phyloP scores from a whole-genome alignment of 2,329 filamentous ascomycete genomes.

The Cordyceps tenuipes region DNA sequence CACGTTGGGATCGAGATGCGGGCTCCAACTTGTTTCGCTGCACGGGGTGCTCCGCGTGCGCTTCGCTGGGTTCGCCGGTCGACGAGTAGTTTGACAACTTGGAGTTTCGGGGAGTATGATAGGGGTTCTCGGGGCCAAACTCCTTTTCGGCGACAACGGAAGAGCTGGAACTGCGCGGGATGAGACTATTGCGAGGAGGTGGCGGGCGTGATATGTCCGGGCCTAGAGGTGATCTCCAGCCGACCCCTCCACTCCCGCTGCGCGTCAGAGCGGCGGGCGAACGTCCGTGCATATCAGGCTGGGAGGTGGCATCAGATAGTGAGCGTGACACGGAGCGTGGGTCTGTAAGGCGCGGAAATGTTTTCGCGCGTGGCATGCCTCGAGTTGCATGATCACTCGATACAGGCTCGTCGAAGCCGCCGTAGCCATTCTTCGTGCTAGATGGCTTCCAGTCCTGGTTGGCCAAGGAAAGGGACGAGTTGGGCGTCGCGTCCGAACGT shows the following conservation, averaged over 20 bases:
- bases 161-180: constrained; percentile 31
- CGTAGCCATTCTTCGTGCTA: constrained; percentile 43
- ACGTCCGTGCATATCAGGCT: constrained; percentile 24
- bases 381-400: constrained; percentile 29
- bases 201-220: constrained; percentile 44
- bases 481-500: background rate
- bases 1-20: constrained; percentile 16
- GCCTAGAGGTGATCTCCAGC: constrained; percentile 24
- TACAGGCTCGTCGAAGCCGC: constrained; percentile 45
- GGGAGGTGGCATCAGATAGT: constrained; percentile 39
- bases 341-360: constrained; percentile 38
- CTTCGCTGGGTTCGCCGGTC: constrained; percentile 45
- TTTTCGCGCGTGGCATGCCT: constrained; percentile 40
- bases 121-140: constrained; percentile 54
- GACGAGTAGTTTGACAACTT: constrained; percentile 57
- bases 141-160: constrained; percentile 48
- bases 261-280: background rate
- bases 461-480: constrained; percentile 18
- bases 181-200: constrained; percentile 42
- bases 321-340: constrained; percentile 33
- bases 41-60: constrained; percentile 32
- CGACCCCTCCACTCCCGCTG: constrained; percentile 13
- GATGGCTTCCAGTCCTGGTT: background rate
- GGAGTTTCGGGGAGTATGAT: constrained; percentile 56
- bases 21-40: background rate